Evolutionary conservation across 306 rosid genomes (phyloP).

Genomic region (Trifolium fragiferum): DNA sequence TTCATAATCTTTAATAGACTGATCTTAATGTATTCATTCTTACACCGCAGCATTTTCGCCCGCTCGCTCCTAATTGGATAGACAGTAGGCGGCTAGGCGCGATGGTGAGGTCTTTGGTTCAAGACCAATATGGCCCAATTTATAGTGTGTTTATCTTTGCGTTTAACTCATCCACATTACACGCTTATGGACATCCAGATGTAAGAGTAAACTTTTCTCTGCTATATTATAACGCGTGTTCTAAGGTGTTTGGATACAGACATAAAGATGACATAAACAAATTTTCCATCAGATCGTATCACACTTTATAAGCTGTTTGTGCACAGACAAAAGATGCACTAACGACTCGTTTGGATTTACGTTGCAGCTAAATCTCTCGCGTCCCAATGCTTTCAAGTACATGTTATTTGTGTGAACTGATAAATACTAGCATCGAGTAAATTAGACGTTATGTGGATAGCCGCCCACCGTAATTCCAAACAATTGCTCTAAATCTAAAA

Average conservation of each 20-base stretch:
- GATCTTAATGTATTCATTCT: neutral
- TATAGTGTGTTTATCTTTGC: neutral
- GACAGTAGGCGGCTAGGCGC: neutral
- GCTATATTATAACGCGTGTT: neutral
- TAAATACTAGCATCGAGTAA: neutral
- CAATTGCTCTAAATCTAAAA: neutral
- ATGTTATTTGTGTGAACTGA: neutral
- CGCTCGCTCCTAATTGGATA: neutral
- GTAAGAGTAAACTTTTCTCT: neutral
- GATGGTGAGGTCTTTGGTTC: neutral
- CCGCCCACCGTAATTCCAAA: neutral
- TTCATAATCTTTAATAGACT: neutral
- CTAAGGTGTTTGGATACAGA: neutral
- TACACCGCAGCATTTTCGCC: constrained; percentile 11
- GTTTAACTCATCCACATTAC: neutral
- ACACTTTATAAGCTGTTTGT: neutral
- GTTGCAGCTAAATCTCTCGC: neutral
- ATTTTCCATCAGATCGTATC: neutral
- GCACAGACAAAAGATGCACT: neutral
- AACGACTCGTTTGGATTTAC: neutral
- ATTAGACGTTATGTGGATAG: neutral
- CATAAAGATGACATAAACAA: neutral
- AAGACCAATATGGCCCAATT: neutral
- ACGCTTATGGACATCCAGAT: neutral
- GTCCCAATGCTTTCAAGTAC: neutral